Percentiles rank a stretch among this genome's conserved stretches.
Conservation (phyloP, 2,329 filamentous ascomycete species). For the Talaromyces sp. region DNA sequence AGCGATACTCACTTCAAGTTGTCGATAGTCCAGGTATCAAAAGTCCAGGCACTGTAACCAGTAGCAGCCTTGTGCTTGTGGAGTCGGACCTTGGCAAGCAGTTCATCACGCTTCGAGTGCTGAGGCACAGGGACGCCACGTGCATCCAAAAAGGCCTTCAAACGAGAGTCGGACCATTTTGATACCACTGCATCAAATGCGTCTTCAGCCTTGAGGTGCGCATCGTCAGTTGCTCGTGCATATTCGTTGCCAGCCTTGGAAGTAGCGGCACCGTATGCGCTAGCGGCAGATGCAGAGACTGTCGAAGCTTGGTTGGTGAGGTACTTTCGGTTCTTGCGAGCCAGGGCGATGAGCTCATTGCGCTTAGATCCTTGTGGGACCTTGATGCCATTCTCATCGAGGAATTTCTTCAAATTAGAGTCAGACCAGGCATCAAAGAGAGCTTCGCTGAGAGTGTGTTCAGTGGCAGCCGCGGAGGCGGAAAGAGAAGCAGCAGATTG, state of each 20-base stretch:
- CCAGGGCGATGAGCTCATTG: slow-evolving; percentile 85
- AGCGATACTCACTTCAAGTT: slow-evolving; percentile 59
- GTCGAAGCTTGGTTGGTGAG: slow-evolving; percentile 51
- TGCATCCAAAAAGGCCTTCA: slow-evolving; percentile 76
- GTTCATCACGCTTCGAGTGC: slow-evolving; percentile 67
- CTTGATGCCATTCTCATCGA: slow-evolving; percentile 83
- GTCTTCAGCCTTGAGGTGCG: slow-evolving; percentile 60
- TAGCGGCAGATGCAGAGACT: slow-evolving; percentile 43
- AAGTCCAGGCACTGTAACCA: slow-evolving; percentile 72
- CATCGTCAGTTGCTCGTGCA: slow-evolving; percentile 71
- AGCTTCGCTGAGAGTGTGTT: slow-evolving; percentile 74
- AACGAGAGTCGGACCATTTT: slow-evolving; percentile 71
- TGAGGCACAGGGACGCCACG: slow-evolving; percentile 75
- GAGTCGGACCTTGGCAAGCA: slow-evolving; percentile 71
- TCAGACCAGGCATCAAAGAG: slow-evolving; percentile 90
- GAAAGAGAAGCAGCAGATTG: slow-evolving; percentile 61
- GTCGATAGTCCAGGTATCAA: slow-evolving; percentile 72
- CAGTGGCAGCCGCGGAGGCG: slow-evolving; percentile 66
- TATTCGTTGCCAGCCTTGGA: slow-evolving; percentile 73
- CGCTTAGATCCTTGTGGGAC: slow-evolving; percentile 89
- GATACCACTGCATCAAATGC: slow-evolving; percentile 63
- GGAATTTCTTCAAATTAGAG: slow-evolving; percentile 84
- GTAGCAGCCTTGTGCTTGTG: slow-evolving; percentile 67
- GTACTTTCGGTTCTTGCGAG: slow-evolving; percentile 81
- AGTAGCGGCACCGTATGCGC: slow-evolving; percentile 66